A percentile compares a stretch with the other conserved stretches of the same genome.
phyloP scores from a whole-genome alignment of 495 filamentous ascomycete genomes.

The Penicillium mononematosum region DNA sequence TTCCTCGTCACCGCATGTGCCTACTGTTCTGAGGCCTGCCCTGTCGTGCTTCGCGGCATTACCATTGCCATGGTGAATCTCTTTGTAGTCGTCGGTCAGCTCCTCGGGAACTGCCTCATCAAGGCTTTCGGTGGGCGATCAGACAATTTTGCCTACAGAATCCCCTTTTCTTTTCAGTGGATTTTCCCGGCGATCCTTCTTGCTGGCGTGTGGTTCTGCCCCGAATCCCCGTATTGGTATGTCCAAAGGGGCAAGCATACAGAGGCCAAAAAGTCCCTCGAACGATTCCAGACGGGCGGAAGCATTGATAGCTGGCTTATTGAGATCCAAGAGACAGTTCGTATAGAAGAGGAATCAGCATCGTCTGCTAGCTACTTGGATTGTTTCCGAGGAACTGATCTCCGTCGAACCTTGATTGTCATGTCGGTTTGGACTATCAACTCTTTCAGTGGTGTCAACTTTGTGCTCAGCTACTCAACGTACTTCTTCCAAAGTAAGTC shows the following conservation, averaged over 20 bases:
- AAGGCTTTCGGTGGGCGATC: slow-evolving; percentile 32
- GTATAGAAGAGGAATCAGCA: slow-evolving; percentile 31
- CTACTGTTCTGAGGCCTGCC: slow-evolving; percentile 36
- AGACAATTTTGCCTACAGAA: slow-evolving; percentile 35
- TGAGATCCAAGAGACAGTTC: slow-evolving; percentile 31
- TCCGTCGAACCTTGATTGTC: slow-evolving; percentile 45
- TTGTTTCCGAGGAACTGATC: slow-evolving; percentile 44
- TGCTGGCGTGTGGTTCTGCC: slow-evolving; percentile 40
- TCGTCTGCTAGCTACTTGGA: slow-evolving; percentile 38
- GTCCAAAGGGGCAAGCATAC: slow-evolving; percentile 39
- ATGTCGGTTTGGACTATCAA: slow-evolving; percentile 34
- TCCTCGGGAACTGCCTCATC: slow-evolving; percentile 37
- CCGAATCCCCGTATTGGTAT: slow-evolving; percentile 48
- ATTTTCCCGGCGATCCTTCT: slow-evolving; percentile 30
- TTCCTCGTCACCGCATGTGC: slow-evolving; percentile 37
- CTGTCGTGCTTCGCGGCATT: slow-evolving; percentile 39
- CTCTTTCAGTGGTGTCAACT: slow-evolving; percentile 15
- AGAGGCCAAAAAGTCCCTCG: slow-evolving; percentile 33
- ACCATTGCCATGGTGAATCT: slow-evolving; percentile 39
- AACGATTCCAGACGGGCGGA: slow-evolving; percentile 29
- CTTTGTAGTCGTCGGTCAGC: slow-evolving; percentile 36
- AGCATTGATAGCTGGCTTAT: slow-evolving; percentile 15
- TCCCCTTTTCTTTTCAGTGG: slow-evolving; percentile 35
- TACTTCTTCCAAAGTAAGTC: slow-evolving; percentile 16
- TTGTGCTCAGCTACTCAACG: slow-evolving; percentile 14